Percentiles rank a stretch among this genome's conserved stretches.
These are phyloP conservation scores for Lavandula angustifolia DNA, from an alignment of 257 asterid species.

Conservation along the genomic window DNA sequence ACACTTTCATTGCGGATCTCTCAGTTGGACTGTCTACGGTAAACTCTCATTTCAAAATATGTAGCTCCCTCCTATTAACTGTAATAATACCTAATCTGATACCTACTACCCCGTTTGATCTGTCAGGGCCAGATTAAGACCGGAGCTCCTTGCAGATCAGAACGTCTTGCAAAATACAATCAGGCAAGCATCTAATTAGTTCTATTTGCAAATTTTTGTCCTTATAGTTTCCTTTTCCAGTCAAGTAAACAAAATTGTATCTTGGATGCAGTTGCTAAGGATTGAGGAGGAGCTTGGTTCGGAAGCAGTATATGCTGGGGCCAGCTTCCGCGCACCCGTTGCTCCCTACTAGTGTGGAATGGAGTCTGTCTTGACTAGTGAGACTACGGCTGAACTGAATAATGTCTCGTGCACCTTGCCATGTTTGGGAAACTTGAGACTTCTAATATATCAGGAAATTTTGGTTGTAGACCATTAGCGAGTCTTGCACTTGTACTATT, in stretches of 20 bases:
- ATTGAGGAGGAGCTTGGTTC: constrained; percentile 97
- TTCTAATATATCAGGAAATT: constrained; percentile 28
- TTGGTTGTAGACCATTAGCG: constrained; percentile 32
- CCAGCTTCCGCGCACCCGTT: constrained; percentile 80
- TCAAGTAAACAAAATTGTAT: neutral
- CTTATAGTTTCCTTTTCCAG: neutral
- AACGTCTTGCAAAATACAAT: constrained; percentile 96
- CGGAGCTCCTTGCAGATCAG: constrained; percentile 98
- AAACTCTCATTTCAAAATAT: constrained; percentile 19
- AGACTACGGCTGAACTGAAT: constrained; percentile 34
- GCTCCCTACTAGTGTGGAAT: constrained; percentile 64
- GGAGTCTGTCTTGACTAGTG: neutral
- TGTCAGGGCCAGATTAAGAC: constrained; percentile 96
- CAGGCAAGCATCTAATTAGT: constrained; percentile 51
- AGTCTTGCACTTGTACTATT: constrained; percentile 25
- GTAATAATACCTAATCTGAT: neutral
- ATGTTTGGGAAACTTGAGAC: constrained; percentile 21
- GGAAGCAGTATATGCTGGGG: constrained; percentile 88
- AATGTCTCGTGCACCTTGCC: constrained; percentile 23
- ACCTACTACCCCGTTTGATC: neutral
- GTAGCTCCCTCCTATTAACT: neutral
- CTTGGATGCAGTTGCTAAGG: constrained; percentile 67
- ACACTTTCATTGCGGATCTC: constrained; percentile 98
- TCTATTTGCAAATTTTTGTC: neutral
- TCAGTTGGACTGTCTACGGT: constrained; percentile 95